These are phyloP conservation scores for Aspergillus brasiliensis DNA, from an alignment of 2,329 filamentous ascomycete genomes.

Conservation along the genomic window DNA sequence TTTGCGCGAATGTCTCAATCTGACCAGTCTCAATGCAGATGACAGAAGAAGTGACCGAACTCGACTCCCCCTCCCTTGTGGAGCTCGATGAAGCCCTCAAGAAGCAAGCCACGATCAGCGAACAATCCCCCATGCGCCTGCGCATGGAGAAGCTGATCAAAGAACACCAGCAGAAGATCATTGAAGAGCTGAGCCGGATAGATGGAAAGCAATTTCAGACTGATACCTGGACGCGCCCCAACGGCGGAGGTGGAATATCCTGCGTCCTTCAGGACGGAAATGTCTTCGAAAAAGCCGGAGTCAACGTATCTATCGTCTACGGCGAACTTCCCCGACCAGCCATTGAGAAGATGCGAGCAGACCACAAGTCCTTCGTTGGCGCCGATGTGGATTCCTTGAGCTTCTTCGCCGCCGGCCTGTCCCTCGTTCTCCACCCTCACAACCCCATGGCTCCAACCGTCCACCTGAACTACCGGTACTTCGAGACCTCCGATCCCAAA, in stretches of 20 bases:
- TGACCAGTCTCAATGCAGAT: slow-evolving; percentile 28
- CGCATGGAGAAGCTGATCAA: slow-evolving; percentile 98
- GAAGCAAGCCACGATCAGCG: slow-evolving; percentile 72
- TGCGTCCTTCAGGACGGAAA: slow-evolving; percentile 95
- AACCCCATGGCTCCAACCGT: slow-evolving; percentile 98
- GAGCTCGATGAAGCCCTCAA: slow-evolving; percentile 82
- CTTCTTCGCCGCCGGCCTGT: slow-evolving; percentile 94
- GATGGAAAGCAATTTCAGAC: slow-evolving; percentile 80
- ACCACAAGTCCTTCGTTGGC: slow-evolving; percentile 86
- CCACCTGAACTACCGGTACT: slow-evolving; percentile 97
- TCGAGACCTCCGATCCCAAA: slow-evolving; percentile 87
- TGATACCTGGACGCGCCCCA: slow-evolving; percentile 84
- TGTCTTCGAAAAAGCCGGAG: slow-evolving; percentile 96
- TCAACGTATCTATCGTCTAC: slow-evolving; percentile 94
- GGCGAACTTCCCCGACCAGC: slow-evolving; percentile 83
- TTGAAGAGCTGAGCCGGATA: slow-evolving; percentile 76
- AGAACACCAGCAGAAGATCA: slow-evolving; percentile 85
- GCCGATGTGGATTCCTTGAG: slow-evolving; percentile 78
- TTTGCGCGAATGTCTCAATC: neutral
- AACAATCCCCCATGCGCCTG: slow-evolving; percentile 88
- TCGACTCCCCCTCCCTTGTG: slow-evolving; percentile 66
- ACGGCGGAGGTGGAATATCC: slow-evolving; percentile 89
- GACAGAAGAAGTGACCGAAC: slow-evolving; percentile 40
- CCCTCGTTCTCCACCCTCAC: slow-evolving; percentile 86
- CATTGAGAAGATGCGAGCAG: slow-evolving; percentile 88